Conservation (phyloP, 2,329 filamentous ascomycete genomes). For the Clonostachys byssicola region DNA sequence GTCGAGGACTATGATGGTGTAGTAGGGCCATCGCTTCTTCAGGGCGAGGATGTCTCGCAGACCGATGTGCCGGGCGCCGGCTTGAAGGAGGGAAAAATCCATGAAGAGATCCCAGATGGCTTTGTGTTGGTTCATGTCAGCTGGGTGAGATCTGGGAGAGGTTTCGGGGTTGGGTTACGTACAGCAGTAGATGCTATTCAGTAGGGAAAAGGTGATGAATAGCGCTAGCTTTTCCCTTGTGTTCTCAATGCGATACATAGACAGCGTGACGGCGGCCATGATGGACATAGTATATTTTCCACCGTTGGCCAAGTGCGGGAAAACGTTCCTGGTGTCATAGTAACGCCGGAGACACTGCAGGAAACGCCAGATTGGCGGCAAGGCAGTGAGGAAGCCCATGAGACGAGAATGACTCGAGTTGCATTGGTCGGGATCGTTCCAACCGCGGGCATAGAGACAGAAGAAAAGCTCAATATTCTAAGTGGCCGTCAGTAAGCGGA, state of each 20-base stretch:
- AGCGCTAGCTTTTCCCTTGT: constrained; percentile 54
- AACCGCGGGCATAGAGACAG: constrained; percentile 80
- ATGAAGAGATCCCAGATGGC: constrained; percentile 92
- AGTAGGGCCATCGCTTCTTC: constrained; percentile 79
- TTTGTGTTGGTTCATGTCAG: constrained; percentile 15
- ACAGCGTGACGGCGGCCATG: constrained; percentile 71
- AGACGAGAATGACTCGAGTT: constrained; percentile 82
- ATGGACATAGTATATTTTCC: constrained; percentile 90
- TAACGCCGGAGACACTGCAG: constrained; percentile 90
- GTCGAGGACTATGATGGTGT: constrained; percentile 77
- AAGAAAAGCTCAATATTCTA: constrained; percentile 92
- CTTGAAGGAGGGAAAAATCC: constrained; percentile 91
- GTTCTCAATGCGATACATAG: constrained; percentile 74
- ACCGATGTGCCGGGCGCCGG: constrained; percentile 60
- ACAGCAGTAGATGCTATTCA: constrained; percentile 83
- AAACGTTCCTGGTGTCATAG: constrained; percentile 77
- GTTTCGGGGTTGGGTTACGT: constrained; percentile 22
- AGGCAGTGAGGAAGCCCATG: constrained; percentile 77
- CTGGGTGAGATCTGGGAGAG: not conserved
- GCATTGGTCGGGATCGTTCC: constrained; percentile 70
- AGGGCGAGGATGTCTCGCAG: constrained; percentile 78
- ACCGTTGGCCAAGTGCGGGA: constrained; percentile 89
- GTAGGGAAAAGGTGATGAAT: constrained; percentile 75
- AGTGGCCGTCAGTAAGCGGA: not conserved
- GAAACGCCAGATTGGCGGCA: constrained; percentile 87